Conservation (phyloP, 1,139 yeast species). For the Pichia inconspicua region DNA sequence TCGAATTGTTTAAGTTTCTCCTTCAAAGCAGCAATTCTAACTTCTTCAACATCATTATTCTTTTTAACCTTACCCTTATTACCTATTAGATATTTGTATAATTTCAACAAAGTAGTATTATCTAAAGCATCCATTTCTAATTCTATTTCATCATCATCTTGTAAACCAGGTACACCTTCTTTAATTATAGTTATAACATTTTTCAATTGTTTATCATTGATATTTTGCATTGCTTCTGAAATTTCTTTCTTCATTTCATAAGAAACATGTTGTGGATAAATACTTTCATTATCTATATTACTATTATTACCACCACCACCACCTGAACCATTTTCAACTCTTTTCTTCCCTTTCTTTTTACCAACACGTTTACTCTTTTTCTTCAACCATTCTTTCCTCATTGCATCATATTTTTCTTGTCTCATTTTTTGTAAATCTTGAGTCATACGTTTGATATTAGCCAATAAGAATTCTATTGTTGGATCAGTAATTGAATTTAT, state of each 20-base stretch:
- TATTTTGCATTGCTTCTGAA: conserved; percentile 72
- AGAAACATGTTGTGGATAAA: conserved; percentile 49
- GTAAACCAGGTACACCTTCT: conserved; percentile 76
- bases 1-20: conserved; percentile 77
- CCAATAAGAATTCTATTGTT: conserved; percentile 82
- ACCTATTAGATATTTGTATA: conserved; percentile 73
- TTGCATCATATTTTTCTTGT: conserved; percentile 39
- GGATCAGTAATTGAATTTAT: conserved; percentile 80
- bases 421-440: conserved; percentile 76
- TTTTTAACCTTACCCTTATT: conserved; percentile 29
- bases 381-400: conserved; percentile 47
- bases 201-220: conserved; percentile 74
- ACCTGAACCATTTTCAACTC: neutral
- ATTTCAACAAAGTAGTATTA: conserved; percentile 70
- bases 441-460: conserved; percentile 79
- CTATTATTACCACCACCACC: neutral
- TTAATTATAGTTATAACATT: conserved; percentile 80
- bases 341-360: neutral
- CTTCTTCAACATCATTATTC: conserved; percentile 45
- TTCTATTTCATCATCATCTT: conserved; percentile 82
- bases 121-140: conserved; percentile 92
- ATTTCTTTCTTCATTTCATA: conserved; percentile 96
- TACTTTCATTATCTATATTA: neutral
- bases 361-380: conserved; percentile 21
- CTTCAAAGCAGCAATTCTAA: conserved; percentile 78